Evolutionary conservation across 768 basidiomycete species (phyloP).

Genomic region (Mycena kentingensis): DNA sequence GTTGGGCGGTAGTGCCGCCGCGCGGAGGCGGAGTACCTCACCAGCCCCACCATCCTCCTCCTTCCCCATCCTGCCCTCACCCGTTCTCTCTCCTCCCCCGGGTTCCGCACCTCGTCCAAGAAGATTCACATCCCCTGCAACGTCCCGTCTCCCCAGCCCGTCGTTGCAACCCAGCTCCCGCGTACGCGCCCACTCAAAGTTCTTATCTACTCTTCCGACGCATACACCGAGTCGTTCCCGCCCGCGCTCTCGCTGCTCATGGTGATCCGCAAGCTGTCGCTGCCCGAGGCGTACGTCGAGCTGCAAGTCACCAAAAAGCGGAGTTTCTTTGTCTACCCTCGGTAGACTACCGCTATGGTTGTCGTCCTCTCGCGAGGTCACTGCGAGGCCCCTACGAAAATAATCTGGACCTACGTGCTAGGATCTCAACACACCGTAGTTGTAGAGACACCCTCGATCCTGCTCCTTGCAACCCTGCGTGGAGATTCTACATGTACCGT

Average conservation of each 20-base stretch:
- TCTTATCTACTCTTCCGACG: conserved; percentile 81
- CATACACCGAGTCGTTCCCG: conserved; percentile 91
- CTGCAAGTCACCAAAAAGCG: conserved; percentile 79
- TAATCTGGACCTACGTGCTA: no score
- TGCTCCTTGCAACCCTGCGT: no score
- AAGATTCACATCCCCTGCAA: conserved; percentile 26
- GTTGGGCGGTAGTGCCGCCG: conserved; percentile 13
- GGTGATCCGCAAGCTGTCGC: conserved; percentile 61
- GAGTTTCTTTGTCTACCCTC: conserved; percentile 93
- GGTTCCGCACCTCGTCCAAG: conserved; percentile 15
- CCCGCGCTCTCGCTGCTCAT: conserved; percentile 87
- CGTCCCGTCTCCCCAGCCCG: conserved; percentile 30
- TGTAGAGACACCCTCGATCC: no score
- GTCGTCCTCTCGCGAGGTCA: no score
- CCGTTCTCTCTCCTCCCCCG: conserved; percentile 15
- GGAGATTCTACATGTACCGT: no score
- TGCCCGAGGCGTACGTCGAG: conserved; percentile 92
- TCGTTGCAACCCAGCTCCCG: conserved; percentile 39
- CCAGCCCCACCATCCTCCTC: conserved; percentile 26
- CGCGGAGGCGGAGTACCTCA: conserved; percentile 29
- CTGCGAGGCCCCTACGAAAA: no score
- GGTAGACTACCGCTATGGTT: no score
- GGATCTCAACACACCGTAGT: no score
- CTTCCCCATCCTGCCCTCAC: conserved; percentile 24
- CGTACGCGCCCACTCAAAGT: conserved; percentile 70